Base-by-base conservation (phyloP, 2,329 filamentous ascomycete species). In the Lecanosticta acicola region DNA sequence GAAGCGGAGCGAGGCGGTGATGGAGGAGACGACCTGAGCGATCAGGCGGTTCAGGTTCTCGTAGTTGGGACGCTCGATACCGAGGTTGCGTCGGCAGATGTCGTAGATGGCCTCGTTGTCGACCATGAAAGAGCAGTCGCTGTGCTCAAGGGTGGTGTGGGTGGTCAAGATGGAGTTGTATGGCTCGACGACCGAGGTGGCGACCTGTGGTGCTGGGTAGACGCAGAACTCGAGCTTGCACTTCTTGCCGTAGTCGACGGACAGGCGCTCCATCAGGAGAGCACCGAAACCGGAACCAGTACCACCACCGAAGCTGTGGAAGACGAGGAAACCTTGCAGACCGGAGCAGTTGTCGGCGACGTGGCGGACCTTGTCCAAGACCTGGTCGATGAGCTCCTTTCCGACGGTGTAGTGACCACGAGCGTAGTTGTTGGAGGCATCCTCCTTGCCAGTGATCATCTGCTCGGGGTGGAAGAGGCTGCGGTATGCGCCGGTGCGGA, bases 31-130 rank as follows among this genome's bases (percentile, higher is more conserved):
- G 61, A 98, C 91, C 79, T 98, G 93, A 60, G 93, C 93, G 67
- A 98, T 96, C 68, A 98, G 79, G 63, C 93, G 88, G 83, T 98
- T 98, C 60, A 98, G 79, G 80, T 98, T 96, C 80, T 95, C 90
- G 72, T 90, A 96, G 80, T 91, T 91, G 66, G 93, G 93, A 60
- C 93, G 87, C 81, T 95, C 90, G 59, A 98, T 90, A 59, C 88
- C 90, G 57, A 98, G 81, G 79, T 95, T 97, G 69, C 89, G 86
- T 67, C 90, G 86, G 84, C 93, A 98, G 71, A 98, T 97, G 70
- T 97, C 93, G 75, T 97, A 97, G 71, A 98, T 96, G 65, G 93
- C 93, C 79, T 98, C 93, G 75, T 98, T 98, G 78, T 98, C 93
- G 60, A 98, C 93, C 88, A 97, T 95, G 81, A 98, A 98, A 64